Evolutionary conservation across 257 asterid species (phyloP).

Genomic region (Rauvolfia tetraphylla): DNA sequence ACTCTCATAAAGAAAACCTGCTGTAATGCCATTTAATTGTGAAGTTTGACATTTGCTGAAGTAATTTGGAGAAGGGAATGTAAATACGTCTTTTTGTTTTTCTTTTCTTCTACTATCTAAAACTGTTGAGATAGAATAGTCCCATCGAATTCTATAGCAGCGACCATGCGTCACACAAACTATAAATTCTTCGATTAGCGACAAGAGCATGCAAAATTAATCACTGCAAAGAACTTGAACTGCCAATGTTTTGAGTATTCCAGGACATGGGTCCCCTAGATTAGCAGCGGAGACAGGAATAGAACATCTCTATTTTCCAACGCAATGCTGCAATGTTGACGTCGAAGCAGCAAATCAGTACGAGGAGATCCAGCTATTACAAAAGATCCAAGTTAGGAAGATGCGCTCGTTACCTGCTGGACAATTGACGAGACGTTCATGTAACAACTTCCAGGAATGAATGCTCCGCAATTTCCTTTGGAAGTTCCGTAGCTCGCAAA

Average conservation of each 20-base stretch:
- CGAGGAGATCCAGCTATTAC: neutral
- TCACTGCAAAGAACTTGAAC: conserved; percentile 57
- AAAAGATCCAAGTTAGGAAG: neutral
- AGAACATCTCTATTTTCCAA: conserved; percentile 50
- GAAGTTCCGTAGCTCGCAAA: conserved; percentile 64
- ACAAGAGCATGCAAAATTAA: conserved; percentile 8
- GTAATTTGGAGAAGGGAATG: neutral
- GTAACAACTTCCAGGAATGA: conserved; percentile 43
- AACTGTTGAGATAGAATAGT: neutral
- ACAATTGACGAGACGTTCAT: conserved; percentile 35
- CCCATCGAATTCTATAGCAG: neutral
- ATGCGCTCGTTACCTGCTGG: conserved; percentile 36
- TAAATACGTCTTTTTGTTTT: neutral
- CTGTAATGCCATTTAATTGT: neutral
- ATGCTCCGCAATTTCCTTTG: conserved; percentile 54
- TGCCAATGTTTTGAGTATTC: conserved; percentile 47
- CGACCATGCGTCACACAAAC: neutral
- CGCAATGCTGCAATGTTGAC: conserved; percentile 41
- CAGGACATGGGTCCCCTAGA: conserved; percentile 61
- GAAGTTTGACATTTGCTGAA: neutral
- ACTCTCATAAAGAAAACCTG: neutral
- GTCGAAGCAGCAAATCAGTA: neutral
- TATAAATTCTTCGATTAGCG: neutral
- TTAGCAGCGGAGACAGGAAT: conserved; percentile 36
- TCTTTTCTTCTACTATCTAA: neutral